Evolutionary conservation across 2,329 filamentous ascomycete species (phyloP).

Genomic region (Dothideomycetes sp.): DNA sequence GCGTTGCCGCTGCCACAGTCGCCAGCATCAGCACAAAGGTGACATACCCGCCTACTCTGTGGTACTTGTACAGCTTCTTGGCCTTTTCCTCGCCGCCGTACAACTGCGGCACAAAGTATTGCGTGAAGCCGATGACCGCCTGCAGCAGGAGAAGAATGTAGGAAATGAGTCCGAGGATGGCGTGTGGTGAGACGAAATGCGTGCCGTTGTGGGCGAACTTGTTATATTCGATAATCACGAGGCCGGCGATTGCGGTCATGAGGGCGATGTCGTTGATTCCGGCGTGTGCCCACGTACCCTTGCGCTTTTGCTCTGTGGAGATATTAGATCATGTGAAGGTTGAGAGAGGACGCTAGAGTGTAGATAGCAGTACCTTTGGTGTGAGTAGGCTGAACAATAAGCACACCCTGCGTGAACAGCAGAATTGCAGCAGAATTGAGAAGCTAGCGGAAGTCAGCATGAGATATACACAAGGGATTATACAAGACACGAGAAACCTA

Average conservation of each 20-base stretch:
- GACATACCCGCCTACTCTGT: constrained; percentile 66
- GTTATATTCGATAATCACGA: constrained; percentile 70
- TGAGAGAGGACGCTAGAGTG: too few species aligned
- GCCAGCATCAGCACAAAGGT: constrained; percentile 59
- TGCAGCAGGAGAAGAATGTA: constrained; percentile 62
- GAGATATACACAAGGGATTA: too few species aligned
- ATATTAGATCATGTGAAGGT: too few species aligned
- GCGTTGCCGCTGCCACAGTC: constrained; percentile 63
- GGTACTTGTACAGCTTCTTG: constrained; percentile 82
- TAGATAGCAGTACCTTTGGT: constrained; percentile 38
- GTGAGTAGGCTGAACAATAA: constrained; percentile 80
- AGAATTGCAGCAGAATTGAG: constrained; percentile 57
- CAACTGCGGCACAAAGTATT: constrained; percentile 62
- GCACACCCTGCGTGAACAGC: constrained; percentile 65
- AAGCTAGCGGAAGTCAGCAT: constrained; percentile 31
- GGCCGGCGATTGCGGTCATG: constrained; percentile 50
- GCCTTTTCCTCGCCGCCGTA: constrained; percentile 73
- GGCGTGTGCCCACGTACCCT: constrained; percentile 55
- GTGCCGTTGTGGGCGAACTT: constrained; percentile 56
- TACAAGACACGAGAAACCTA: constrained; percentile 34
- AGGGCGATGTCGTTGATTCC: constrained; percentile 57
- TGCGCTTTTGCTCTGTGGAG: constrained; percentile 53
- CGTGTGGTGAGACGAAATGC: constrained; percentile 75
- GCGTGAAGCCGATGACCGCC: constrained; percentile 67
- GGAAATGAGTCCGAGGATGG: constrained; percentile 68